These are phyloP conservation scores for Metarhizium humberi DNA, from an alignment of 2,329 filamentous ascomycete species.

Conservation along the genomic window DNA sequence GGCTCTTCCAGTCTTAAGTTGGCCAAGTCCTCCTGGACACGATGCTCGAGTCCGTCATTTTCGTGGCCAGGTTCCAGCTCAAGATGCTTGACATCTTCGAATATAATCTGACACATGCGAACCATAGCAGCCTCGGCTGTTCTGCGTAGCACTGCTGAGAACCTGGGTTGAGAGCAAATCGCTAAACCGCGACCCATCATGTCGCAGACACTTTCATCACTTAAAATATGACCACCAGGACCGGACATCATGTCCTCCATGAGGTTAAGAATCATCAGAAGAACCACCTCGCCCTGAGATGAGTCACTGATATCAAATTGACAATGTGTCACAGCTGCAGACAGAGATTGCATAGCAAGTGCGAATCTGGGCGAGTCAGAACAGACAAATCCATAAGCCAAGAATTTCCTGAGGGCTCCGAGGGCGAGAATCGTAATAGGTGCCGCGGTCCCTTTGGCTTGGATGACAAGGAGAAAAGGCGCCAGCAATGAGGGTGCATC, in stretches of 20 bases:
- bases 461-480: constrained; percentile 93
- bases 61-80: constrained; percentile 67
- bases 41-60: constrained; percentile 54
- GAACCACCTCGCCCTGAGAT: constrained; percentile 87
- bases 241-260: constrained; percentile 99
- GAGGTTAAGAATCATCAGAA: constrained; percentile 86
- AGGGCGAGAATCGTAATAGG: constrained; percentile 92
- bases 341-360: constrained; percentile 88
- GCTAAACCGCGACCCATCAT: constrained; percentile 98
- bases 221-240: constrained; percentile 83
- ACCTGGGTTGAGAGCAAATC: constrained; percentile 89
- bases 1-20: constrained; percentile 71
- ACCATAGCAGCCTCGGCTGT: constrained; percentile 97
- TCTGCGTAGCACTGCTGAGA: constrained; percentile 81
- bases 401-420: constrained; percentile 90
- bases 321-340: constrained; percentile 92
- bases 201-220: constrained; percentile 95
- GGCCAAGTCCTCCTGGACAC: constrained; percentile 59
- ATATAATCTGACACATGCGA: constrained; percentile 98
- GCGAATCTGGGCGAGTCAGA: constrained; percentile 77
- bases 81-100: constrained; percentile 81
- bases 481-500: constrained; percentile 84
- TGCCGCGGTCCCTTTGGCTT: constrained; percentile 90
- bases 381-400: constrained; percentile 87
- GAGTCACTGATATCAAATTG: constrained; percentile 95